Base-by-base conservation (phyloP, 805 yeast species). In the Kazachstania kunashirensis region DNA sequence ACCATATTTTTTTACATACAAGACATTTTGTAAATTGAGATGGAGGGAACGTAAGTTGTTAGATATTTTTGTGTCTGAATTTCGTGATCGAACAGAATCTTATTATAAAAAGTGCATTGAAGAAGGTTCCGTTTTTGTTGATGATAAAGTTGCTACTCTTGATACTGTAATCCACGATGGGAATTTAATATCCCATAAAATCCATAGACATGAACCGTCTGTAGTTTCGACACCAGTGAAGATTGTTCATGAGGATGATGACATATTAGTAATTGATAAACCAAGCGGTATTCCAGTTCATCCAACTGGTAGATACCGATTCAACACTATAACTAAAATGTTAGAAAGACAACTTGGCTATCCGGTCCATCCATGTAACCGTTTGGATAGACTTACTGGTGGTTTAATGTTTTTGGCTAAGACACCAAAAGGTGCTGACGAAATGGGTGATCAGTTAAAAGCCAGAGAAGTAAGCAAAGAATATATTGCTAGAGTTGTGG, bases 261-360 rank as follows among this genome's bases (percentile, higher is more conserved):
- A 80, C 32, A 55, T 85, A 15, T 66, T 89, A 5, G 94, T 83
- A 3, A 79, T 92, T 18, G 94, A 89, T 56, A 89, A 89, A 47
- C 98, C 98, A 0, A 72, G 92, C 2, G 96, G 97, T 0, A 70
- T 92, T 4, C 96, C 98, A 0, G 94, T 84, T 0, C 97, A 89
- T 55, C 97, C 98, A 3, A 80, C 96, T 0, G 97, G 97, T 0
- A 62, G 86, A 43, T 75, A 79, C 67, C 52, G 92, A 52, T 74
- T 75, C 59, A 73, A 78, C 55, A 74, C 92, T 2, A 71, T 84
- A 17, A 82, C 92, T 11, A 79, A 78, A 54, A 72, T 85, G 8
- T 59, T 89, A 46, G 79, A 84, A 55, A 73, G 75, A 38, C 92
- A 88, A 48, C 57, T 67, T 39, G 80, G 79, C 1, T 63, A 70